These are phyloP conservation scores for Ascocoryne sarcoides DNA, from an alignment of 2,329 filamentous ascomycete species.

Conservation along the genomic window DNA sequence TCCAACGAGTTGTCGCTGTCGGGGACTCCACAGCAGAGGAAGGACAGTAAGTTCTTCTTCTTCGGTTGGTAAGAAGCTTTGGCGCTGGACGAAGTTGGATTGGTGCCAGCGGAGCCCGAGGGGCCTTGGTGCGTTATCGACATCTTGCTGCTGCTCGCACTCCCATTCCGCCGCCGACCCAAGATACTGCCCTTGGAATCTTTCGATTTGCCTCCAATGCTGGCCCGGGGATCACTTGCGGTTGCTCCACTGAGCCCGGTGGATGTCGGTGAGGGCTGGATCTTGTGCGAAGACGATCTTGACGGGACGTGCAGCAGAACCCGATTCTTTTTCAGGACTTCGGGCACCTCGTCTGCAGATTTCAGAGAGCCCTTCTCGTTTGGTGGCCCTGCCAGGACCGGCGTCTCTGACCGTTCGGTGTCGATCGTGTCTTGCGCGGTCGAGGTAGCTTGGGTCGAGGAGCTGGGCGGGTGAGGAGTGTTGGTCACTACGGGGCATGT, in stretches of 20 bases:
- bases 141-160: constrained; percentile 55
- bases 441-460: constrained; percentile 22
- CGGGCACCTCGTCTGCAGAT: constrained; percentile 18
- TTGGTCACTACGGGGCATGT: constrained; percentile 15
- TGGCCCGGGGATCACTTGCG: constrained; percentile 50
- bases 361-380: constrained; percentile 22
- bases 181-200: constrained; percentile 57
- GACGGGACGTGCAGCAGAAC: constrained; percentile 50
- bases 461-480: constrained; percentile 24
- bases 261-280: constrained; percentile 49
- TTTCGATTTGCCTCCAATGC: constrained; percentile 55
- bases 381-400: constrained; percentile 19
- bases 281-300: constrained; percentile 52
- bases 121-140: constrained; percentile 37
- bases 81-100: constrained; percentile 23
- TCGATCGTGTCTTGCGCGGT: constrained; percentile 24
- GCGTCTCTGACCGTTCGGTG: constrained; percentile 25
- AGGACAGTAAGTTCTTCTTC: constrained; percentile 37
- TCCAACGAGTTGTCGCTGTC: constrained; percentile 33
- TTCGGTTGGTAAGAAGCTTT: constrained; percentile 27
- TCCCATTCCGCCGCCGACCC: constrained; percentile 56
- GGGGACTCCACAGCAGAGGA: constrained; percentile 40
- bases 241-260: constrained; percentile 53
- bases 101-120: constrained; percentile 30
- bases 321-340: constrained; percentile 35